These are phyloP conservation scores for Steccherinum ochraceum DNA, from an alignment of 768 basidiomycete genomes.

Conservation along the genomic window DNA sequence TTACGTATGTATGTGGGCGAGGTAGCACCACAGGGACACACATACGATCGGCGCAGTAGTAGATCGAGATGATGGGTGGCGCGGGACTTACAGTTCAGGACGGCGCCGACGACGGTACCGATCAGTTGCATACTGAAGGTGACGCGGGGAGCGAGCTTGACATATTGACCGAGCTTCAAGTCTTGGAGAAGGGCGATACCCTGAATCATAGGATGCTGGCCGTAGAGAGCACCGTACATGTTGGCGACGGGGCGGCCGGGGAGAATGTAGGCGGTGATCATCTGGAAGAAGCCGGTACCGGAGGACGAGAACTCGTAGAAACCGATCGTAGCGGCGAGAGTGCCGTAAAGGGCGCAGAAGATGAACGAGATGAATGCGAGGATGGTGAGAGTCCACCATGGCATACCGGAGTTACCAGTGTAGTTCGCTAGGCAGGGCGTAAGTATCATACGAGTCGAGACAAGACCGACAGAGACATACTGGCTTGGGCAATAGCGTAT, in stretches of 20 bases:
- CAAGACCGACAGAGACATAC: conserved; percentile 26
- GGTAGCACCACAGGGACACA: not conserved
- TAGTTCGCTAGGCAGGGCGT: conserved; percentile 25
- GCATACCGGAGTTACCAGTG: conserved; percentile 45
- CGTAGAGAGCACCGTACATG: conserved; percentile 39
- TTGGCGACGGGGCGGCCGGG: conserved; percentile 24
- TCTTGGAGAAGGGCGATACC: conserved; percentile 48
- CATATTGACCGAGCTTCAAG: conserved; percentile 49
- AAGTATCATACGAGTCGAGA: not conserved
- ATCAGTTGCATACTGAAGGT: conserved; percentile 38
- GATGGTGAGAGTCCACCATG: conserved; percentile 48
- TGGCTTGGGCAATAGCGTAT: conserved; percentile 43
- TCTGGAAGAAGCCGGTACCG: conserved; percentile 24
- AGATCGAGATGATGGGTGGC: too few species aligned
- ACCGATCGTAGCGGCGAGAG: conserved; percentile 21
- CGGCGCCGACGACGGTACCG: conserved; percentile 46
- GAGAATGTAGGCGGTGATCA: conserved; percentile 24
- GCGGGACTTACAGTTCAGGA: conserved; percentile 38
- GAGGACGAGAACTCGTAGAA: conserved; percentile 21
- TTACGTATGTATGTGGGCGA: not conserved
- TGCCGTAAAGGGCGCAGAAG: conserved; percentile 47
- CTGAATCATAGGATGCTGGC: conserved; percentile 31
- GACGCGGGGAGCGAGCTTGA: conserved; percentile 57
- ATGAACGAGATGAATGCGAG: conserved; percentile 45
- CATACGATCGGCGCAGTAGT: not conserved